Evolutionary conservation across 164 flowering plant genomes (phyloP).

Genomic region (Cinnamomum micranthum): DNA sequence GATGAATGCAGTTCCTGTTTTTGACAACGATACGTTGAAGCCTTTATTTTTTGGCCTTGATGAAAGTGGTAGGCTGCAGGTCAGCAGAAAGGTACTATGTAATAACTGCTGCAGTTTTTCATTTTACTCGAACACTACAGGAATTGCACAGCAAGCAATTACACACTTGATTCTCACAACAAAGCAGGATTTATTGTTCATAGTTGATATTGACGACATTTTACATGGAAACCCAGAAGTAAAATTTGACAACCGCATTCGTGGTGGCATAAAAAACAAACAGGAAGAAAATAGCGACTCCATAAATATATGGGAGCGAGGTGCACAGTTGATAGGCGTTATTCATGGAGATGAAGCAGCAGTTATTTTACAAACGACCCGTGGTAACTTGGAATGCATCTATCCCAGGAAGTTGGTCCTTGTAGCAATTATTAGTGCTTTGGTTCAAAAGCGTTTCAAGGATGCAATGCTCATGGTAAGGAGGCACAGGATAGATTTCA

Average conservation of each 20-base stretch:
- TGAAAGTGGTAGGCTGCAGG: conserved; percentile 59
- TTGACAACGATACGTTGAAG: conserved; percentile 31
- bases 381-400: conserved; percentile 90
- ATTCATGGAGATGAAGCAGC: conserved; percentile 95
- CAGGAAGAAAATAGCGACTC: conserved; percentile 41
- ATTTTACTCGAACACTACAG: conserved; percentile 62
- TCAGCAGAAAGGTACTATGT: conserved; percentile 54
- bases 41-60: conserved; percentile 76
- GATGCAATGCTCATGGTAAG: conserved; percentile 93
- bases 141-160: conserved; percentile 26
- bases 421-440: conserved; percentile 68
- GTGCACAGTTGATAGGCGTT: conserved; percentile 74
- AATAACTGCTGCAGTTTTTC: conserved; percentile 83
- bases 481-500: conserved; percentile 88
- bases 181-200: conserved; percentile 75
- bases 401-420: conserved; percentile 90
- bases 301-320: conserved; percentile 85
- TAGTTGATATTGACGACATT: conserved; percentile 55
- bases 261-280: conserved; percentile 30
- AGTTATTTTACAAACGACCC: conserved; percentile 65
- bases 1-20: conserved; percentile 57
- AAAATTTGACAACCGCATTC: conserved; percentile 50
- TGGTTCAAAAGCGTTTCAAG: conserved; percentile 68
- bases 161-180: conserved; percentile 82
- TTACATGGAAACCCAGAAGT: conserved; percentile 39